Conservation (phyloP, 164 flowering plant genomes). For the Tetrastigma voinierianum region DNA sequence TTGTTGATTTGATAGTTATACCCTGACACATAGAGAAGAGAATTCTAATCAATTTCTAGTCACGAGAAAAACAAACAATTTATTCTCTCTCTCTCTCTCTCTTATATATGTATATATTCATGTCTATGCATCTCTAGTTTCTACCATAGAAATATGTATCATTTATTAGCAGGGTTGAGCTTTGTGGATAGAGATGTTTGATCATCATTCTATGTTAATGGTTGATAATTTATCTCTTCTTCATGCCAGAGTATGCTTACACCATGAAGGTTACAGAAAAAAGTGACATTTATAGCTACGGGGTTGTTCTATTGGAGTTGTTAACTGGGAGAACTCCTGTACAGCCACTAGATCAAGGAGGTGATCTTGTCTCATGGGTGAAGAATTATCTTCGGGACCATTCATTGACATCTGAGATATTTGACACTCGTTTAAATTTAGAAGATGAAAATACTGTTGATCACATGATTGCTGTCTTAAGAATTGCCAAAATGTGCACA, state of each 20-base stretch:
- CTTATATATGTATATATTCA: neutral
- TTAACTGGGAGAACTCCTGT: constrained; percentile 89
- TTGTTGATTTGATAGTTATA: no score
- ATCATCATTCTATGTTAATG: neutral
- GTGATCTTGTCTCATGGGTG: constrained; percentile 83
- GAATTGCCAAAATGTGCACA: constrained; percentile 77
- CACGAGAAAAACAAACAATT: no score
- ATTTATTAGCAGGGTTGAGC: neutral
- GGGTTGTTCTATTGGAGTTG: constrained; percentile 91
- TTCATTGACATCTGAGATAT: constrained; percentile 57
- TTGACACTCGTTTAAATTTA: constrained; percentile 62
- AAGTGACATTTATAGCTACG: constrained; percentile 92
- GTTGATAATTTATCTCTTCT: constrained; percentile 1
- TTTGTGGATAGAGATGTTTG: neutral
- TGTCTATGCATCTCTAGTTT: neutral
- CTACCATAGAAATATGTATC: neutral
- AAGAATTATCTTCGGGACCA: constrained; percentile 52
- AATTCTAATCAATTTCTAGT: no score
- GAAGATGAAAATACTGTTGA: constrained; percentile 39
- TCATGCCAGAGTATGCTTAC: constrained; percentile 85
- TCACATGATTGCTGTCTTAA: constrained; percentile 80
- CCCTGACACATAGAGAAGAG: no score
- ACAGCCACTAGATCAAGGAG: constrained; percentile 85
- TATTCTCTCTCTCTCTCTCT: no score
- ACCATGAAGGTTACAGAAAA: constrained; percentile 97